Conservation (phyloP, 805 yeast genomes). For the fission yeast (Schizosaccharomyces pombe) region ASM294v3 CU329670.1:3213501-3214000, state of each 20-base stretch:
- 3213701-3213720: neutral
- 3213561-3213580: neutral
- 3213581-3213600: neutral
- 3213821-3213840: neutral
- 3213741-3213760: neutral
- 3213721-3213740: neutral
- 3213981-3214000: too few relatives aligned
- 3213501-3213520: neutral
- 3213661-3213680: neutral
- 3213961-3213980: neutral
- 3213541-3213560: neutral
- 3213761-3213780: neutral
- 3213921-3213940: neutral
- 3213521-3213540: conserved; percentile 1
- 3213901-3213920: too few relatives aligned
- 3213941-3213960: conserved; percentile 1
- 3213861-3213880: neutral
- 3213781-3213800: neutral
- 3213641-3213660: neutral
- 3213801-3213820: neutral
- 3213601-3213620: neutral
- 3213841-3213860: neutral
- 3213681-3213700: neutral
- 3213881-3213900: neutral
- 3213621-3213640: neutral